Base-by-base conservation (phyloP, 768 basidiomycete species). In the Tubosaeta sp. region DNA sequence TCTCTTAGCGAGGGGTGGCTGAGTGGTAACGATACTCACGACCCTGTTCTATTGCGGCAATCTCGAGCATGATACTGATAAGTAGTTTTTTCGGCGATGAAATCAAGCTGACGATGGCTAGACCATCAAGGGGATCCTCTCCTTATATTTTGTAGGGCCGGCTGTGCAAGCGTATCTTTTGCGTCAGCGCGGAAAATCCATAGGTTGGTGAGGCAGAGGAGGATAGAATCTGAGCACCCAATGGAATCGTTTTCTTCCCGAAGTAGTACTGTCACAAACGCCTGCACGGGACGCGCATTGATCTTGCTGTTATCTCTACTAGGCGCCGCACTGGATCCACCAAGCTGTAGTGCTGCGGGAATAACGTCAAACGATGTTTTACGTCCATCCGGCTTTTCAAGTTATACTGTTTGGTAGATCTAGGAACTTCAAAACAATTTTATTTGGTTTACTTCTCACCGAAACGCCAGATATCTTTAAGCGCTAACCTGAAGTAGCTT, bases 201-300 rank as follows among this genome's bases (percentile, higher is more conserved):
- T 64, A 61, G 64, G 59, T 66, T 66, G 61, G 59, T 47, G 25
- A 18, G 36, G 34, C 52, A 16, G 49, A 14, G 44, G 25, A 14
- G 24, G 42, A 35, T 52, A 40, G 39, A 32, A 32, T 52, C 38
- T 47, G 43, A 52, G 35, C 25, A 21, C 41, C 22, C 10, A 34
- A 45, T 4, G 21, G 29, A 10, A 21, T 12, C 14, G 14, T 24
- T 35, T 31, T 25, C 29, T 42, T 24, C 11, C 36, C 35, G 29
- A 24, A 19, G 21, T 7, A 35, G 6, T n/a, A 16, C n/a, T 16
- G n/a, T 35, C n/a, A 6, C 34, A 14, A 16, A n/a, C 6, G 34
- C 34, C 34, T 7, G 16, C 34, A 35, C 5, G 6, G 6, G 16
- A 35, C 34, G 16, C 12, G 14, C 13, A 16, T 32, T 35, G 34